phyloP scores from a whole-genome alignment of 768 basidiomycete species.

The Agrocybe chaxingu region DNA sequence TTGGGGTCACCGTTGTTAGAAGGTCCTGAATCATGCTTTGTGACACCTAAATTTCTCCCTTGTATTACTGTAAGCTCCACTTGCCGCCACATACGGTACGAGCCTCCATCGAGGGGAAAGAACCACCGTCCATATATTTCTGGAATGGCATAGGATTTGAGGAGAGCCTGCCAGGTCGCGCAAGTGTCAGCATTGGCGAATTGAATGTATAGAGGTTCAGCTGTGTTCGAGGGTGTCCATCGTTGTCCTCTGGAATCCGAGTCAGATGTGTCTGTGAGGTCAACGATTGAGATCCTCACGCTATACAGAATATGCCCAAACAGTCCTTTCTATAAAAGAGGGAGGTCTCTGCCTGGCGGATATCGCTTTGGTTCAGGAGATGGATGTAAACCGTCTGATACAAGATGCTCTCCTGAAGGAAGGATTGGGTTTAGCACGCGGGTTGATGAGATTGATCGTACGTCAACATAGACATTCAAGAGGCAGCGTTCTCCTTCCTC shows the following conservation, averaged over 20 bases:
- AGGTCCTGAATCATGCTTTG: slow-evolving; percentile 23
- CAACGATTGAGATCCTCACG: slow-evolving; percentile 34
- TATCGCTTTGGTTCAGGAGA: slow-evolving; percentile 73
- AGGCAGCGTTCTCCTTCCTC: slow-evolving; percentile 68
- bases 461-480: slow-evolving; percentile 74
- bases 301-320: slow-evolving; percentile 62
- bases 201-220: slow-evolving; percentile 72
- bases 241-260: slow-evolving; percentile 47
- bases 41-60: slow-evolving; percentile 68
- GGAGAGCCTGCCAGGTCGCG: slow-evolving; percentile 75
- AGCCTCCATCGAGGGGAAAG: slow-evolving; percentile 59
- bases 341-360: slow-evolving; percentile 72
- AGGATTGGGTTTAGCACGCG: slow-evolving; percentile 2
- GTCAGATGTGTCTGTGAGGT: slow-evolving; percentile 1
- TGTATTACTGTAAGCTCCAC: slow-evolving; percentile 71
- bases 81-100: slow-evolving; percentile 87
- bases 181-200: slow-evolving; percentile 63
- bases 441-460: slow-evolving; percentile 28
- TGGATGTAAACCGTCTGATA: slow-evolving; percentile 75
- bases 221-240: slow-evolving; percentile 47
- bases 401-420: slow-evolving; percentile 62
- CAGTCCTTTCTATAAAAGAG: slow-evolving; percentile 77
- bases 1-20: slow-evolving; percentile 26
- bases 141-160: slow-evolving; percentile 77
- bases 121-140: slow-evolving; percentile 71